Evolutionary conservation across 2,329 filamentous ascomycete species (phyloP).

Genomic region (Pseudocercospora fuligena): DNA sequence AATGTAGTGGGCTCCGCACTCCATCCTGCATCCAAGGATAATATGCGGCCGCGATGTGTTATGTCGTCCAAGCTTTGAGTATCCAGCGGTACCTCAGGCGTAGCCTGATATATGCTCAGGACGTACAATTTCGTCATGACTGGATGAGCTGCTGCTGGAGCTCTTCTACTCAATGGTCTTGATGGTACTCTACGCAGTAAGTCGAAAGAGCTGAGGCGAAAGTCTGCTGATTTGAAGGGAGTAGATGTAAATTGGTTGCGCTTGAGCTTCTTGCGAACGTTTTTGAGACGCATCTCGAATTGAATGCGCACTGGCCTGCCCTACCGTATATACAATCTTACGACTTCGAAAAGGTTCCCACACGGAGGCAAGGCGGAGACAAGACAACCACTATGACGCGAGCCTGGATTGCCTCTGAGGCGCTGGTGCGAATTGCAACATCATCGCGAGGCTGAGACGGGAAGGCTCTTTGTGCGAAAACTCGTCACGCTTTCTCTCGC

Average conservation of each 20-base stretch:
- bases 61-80: constrained; percentile 17
- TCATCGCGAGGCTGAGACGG: background rate
- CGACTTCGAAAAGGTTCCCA: background rate
- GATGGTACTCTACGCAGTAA: background rate
- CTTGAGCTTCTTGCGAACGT: background rate
- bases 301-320: background rate
- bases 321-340: constrained; percentile 6
- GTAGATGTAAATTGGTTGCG: background rate
- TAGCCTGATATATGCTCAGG: constrained; percentile 24
- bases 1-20: constrained; percentile 9
- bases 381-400: background rate
- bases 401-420: background rate
- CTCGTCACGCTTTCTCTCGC: background rate
- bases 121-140: constrained; percentile 17
- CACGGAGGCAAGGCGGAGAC: constrained; percentile 1
- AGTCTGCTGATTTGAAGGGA: background rate
- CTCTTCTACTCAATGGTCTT: background rate
- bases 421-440: background rate
- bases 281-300: constrained; percentile 5
- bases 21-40: constrained; percentile 10
- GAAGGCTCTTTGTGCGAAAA: background rate
- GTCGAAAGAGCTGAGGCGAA: background rate
- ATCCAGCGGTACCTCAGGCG: constrained; percentile 18
- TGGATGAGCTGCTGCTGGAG: background rate
- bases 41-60: constrained; percentile 20